Conservation (phyloP, 164 flowering plant species). For the Annona squamosa region DNA sequence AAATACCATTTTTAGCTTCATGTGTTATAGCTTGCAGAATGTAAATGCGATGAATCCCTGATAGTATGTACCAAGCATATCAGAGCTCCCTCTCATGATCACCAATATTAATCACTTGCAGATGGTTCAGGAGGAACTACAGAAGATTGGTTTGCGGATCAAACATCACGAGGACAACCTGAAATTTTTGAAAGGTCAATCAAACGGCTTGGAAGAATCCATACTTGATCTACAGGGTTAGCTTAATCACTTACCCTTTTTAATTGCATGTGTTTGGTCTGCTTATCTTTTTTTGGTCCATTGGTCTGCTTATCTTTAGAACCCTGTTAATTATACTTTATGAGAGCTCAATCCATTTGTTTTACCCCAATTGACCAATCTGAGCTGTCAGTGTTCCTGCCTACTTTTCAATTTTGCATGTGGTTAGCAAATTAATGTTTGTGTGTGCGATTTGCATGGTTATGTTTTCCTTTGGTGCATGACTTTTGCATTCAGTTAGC, state of each 20-base stretch:
- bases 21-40: not conserved
- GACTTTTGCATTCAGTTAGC: constrained; percentile 30
- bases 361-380: not conserved
- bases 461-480: constrained; percentile 7
- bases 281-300: no score
- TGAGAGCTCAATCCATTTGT: no score
- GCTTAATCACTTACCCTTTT: not conserved
- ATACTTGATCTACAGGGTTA: constrained; percentile 79
- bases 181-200: constrained; percentile 40
- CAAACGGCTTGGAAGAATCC: constrained; percentile 44
- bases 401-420: not conserved
- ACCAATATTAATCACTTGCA: constrained; percentile 22
- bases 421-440: not conserved
- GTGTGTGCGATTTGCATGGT: not conserved
- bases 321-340: no score
- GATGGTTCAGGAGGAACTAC: constrained; percentile 64
- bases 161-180: constrained; percentile 69
- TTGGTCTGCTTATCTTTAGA: no score
- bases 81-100: not conserved
- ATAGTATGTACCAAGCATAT: not conserved
- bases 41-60: not conserved
- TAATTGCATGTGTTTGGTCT: no score
- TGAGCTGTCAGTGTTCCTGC: not conserved
- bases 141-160: constrained; percentile 47
- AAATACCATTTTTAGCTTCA: not conserved